phyloP scores from a whole-genome alignment of 306 rosid genomes.

The Gastrolobium bilobum region DNA sequence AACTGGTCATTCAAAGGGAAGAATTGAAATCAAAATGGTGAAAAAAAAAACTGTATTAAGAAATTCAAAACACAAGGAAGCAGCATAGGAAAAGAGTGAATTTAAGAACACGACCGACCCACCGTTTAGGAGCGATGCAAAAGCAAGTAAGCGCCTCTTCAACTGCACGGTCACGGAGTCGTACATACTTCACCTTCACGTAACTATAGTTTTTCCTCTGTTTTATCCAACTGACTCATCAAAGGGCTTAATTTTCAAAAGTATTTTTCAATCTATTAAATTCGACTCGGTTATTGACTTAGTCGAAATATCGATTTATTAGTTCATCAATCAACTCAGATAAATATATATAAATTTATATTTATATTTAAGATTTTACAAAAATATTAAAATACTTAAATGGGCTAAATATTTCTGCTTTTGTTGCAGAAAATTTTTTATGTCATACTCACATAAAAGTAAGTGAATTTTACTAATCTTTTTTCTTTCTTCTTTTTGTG shows the following conservation, averaged over 20 bases:
- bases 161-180: slow-evolving; percentile 8
- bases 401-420: no score
- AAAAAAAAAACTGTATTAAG: background rate
- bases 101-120: background rate
- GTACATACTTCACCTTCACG: background rate
- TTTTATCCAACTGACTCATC: slow-evolving; percentile 9
- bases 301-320: no score
- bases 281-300: no score
- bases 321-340: no score
- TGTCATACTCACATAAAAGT: no score
- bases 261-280: background rate
- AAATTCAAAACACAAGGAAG: slow-evolving; percentile 33
- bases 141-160: background rate
- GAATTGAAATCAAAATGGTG: slow-evolving; percentile 19
- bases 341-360: no score
- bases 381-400: no score
- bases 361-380: no score
- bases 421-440: no score
- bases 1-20: background rate
- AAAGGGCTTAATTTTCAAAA: background rate
- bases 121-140: background rate
- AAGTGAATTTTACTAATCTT: no score
- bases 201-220: background rate
- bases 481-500: no score
- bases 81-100: slow-evolving; percentile 14